Conservation (phyloP, 2,329 filamentous ascomycete genomes). For the Thermochaetoides dissita region DNA sequence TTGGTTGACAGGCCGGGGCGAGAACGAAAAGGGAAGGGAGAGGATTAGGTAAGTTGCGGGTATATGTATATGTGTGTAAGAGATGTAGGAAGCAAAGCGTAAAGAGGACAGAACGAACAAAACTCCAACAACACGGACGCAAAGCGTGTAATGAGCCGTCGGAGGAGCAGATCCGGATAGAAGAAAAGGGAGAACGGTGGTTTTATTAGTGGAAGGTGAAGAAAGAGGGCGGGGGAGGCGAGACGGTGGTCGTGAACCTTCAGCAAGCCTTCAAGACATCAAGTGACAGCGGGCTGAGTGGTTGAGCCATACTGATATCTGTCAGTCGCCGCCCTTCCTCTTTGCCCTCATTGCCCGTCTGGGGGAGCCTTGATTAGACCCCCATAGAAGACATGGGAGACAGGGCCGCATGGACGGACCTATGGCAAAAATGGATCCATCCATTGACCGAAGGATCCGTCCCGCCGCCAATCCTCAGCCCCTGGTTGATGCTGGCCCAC, state of each 20-base stretch:
- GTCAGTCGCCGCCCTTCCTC: not conserved
- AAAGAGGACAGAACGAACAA: constrained; percentile 3
- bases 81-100: not conserved
- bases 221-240: constrained; percentile 12
- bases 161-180: constrained; percentile 5
- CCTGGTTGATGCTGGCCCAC: no score
- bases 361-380: no score
- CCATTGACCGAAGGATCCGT: no score
- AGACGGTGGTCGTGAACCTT: constrained; percentile 8
- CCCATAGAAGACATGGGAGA: no score
- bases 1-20: no score
- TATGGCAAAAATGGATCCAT: no score
- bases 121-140: constrained; percentile 5
- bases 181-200: constrained; percentile 4
- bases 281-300: constrained; percentile 9
- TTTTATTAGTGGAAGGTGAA: constrained; percentile 15
- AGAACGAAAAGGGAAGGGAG: no score
- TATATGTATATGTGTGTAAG: constrained; percentile 2
- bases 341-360: no score
- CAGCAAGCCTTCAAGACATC: no score
- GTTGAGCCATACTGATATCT: constrained; percentile 17
- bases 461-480: no score
- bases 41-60: no score
- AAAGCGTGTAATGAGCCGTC: not conserved
- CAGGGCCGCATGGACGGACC: no score